These are phyloP conservation scores for Alternaria viburni DNA, from an alignment of 2,329 filamentous ascomycete species.

Conservation along the genomic window DNA sequence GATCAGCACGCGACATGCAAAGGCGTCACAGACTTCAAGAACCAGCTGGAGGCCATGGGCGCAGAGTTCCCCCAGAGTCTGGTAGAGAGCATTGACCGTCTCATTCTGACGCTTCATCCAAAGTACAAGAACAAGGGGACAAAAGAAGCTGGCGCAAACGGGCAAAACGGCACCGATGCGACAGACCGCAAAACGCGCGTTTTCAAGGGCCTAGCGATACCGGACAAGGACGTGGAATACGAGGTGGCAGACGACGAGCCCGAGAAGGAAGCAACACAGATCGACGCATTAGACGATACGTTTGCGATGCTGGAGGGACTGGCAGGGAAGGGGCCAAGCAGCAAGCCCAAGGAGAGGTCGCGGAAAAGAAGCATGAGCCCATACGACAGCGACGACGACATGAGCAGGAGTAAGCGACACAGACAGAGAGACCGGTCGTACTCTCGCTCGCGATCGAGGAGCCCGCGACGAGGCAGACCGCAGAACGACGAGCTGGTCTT, in stretches of 20 bases:
- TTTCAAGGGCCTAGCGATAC: conserved; percentile 89
- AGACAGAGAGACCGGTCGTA: conserved; percentile 57
- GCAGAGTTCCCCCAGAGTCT: conserved; percentile 86
- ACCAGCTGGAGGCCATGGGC: conserved; percentile 74
- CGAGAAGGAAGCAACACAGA: conserved; percentile 49
- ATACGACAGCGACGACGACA: conserved; percentile 53
- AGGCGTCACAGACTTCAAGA: conserved; percentile 75
- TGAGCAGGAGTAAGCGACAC: conserved; percentile 51
- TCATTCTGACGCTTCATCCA: conserved; percentile 89
- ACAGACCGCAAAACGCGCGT: conserved; percentile 78
- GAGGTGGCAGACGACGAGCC: conserved; percentile 57
- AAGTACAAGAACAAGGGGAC: conserved; percentile 70
- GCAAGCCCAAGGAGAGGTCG: conserved; percentile 54
- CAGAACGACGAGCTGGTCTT: conserved; percentile 60
- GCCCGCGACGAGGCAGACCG: conserved; percentile 52
- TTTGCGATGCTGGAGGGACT: conserved; percentile 88
- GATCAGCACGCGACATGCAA: conserved; percentile 81
- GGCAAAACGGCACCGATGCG: conserved; percentile 58
- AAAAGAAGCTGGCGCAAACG: conserved; percentile 46
- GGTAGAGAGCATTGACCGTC: conserved; percentile 87
- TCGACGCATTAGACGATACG: conserved; percentile 86
- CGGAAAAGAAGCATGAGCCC: conserved; percentile 68
- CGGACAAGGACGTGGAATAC: conserved; percentile 71
- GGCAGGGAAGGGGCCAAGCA: conserved; percentile 57
- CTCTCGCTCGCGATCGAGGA: conserved; percentile 60